These are phyloP conservation scores for Soucietia sequanensis DNA, from an alignment of 805 yeast genomes.

Conservation along the genomic window DNA sequence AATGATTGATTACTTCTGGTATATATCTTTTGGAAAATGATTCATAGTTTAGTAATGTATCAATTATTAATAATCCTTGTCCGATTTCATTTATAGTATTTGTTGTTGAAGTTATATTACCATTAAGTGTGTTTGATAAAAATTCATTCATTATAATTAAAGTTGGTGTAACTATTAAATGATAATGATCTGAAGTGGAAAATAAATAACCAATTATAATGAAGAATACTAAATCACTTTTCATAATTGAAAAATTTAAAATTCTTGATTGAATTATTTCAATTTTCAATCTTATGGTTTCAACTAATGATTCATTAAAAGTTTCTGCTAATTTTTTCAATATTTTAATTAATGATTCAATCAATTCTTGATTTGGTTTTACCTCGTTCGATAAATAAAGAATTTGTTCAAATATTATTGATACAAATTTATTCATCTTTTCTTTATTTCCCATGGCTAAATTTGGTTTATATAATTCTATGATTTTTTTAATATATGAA, in stretches of 20 bases:
- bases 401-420: slow-evolving; percentile 62
- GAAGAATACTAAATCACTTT: slow-evolving; percentile 62
- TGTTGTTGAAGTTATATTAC: slow-evolving; percentile 34
- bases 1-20: slow-evolving; percentile 72
- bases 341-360: slow-evolving; percentile 43
- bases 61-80: slow-evolving; percentile 66
- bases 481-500: slow-evolving; percentile 50
- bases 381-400: slow-evolving; percentile 45
- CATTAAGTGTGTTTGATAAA: slow-evolving; percentile 30
- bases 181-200: slow-evolving; percentile 95
- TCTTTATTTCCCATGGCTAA: slow-evolving; percentile 81
- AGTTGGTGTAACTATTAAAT: slow-evolving; percentile 85
- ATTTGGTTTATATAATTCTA: slow-evolving; percentile 68
- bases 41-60: slow-evolving; percentile 69
- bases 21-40: slow-evolving; percentile 72
- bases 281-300: slow-evolving; percentile 57
- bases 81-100: slow-evolving; percentile 43
- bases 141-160: slow-evolving; percentile 69
- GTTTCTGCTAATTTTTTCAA: slow-evolving; percentile 62
- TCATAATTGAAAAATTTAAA: slow-evolving; percentile 6
- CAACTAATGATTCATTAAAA: slow-evolving; percentile 63
- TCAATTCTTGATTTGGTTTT: slow-evolving; percentile 22
- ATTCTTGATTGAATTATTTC: slow-evolving; percentile 55
- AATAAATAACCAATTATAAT: slow-evolving; percentile 72
- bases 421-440: slow-evolving; percentile 60